Evolutionary conservation across 1,284 basidiomycete genomes (phyloP).

Genomic region (Porogramme epimiltina): DNA sequence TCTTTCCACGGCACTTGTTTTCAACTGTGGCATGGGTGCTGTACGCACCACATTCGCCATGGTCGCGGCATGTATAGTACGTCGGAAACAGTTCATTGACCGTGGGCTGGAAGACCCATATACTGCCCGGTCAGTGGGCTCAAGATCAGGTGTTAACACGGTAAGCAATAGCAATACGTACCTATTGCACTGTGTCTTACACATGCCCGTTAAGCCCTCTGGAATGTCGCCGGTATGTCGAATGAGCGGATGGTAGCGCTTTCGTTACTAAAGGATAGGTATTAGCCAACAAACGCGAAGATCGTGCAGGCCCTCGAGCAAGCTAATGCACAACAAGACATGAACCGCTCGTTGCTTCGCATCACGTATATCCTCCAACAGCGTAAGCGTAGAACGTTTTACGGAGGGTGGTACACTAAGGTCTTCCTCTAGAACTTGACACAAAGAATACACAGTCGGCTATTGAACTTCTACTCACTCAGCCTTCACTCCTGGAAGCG

Average conservation of each 20-base stretch:
- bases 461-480: conserved; percentile 80
- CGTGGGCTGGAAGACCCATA: conserved; percentile 82
- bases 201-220: conserved; percentile 12
- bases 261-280: too few relatives aligned
- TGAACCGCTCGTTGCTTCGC: conserved; percentile 80
- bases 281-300: conserved; percentile 55
- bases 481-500: conserved; percentile 81
- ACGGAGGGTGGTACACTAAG: conserved; percentile 4
- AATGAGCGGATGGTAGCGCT: too few relatives aligned
- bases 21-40: conserved; percentile 97
- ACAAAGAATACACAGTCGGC: conserved; percentile 69
- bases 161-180: conserved; percentile 33
- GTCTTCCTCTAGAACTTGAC: conserved; percentile 49
- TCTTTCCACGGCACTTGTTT: conserved; percentile 81
- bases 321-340: conserved; percentile 82
- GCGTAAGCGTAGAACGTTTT: conserved; percentile 42
- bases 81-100: conserved; percentile 85
- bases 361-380: conserved; percentile 86
- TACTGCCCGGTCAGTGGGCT: conserved; percentile 27
- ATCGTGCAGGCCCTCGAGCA: conserved; percentile 70
- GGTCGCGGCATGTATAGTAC: conserved; percentile 89
- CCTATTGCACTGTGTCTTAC: background rate
- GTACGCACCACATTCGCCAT: conserved; percentile 98
- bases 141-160: conserved; percentile 44
- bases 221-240: conserved; percentile 9